These are phyloP conservation scores for Fusarium tjaetaba DNA, from an alignment of 2,329 filamentous ascomycete species.

Conservation along the genomic window DNA sequence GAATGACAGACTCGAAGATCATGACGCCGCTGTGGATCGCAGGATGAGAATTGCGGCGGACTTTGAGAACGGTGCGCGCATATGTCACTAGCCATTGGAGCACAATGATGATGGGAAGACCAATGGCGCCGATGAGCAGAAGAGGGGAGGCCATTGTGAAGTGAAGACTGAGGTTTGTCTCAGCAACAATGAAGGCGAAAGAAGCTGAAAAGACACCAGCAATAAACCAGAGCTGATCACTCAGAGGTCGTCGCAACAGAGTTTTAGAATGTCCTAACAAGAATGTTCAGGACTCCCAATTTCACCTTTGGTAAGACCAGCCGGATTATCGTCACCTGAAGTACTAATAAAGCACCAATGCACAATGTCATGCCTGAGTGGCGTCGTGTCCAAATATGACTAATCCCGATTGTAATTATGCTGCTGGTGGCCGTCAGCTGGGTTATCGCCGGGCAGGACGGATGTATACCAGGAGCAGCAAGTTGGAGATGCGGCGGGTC, in stretches of 20 bases:
- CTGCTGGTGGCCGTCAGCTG: neutral
- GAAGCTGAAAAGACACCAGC: fast-evolving
- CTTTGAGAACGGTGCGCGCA: neutral
- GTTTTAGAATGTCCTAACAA: neutral
- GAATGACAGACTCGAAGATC: neutral
- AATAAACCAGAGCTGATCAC: fast-evolving
- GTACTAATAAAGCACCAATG: neutral
- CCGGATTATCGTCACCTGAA: neutral
- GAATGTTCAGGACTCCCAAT: neutral
- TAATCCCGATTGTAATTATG: fast-evolving
- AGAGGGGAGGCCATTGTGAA: neutral
- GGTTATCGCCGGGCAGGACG: neutral
- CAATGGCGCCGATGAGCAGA: neutral
- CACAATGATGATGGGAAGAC: neutral
- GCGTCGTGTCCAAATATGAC: fast-evolving
- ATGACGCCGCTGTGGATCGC: neutral
- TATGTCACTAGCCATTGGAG: neutral
- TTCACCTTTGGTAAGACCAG: neutral
- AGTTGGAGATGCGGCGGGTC: neutral
- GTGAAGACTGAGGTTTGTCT: neutral
- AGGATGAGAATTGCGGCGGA: neutral
- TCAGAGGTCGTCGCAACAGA: neutral
- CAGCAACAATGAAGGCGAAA: neutral
- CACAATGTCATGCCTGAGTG: neutral
- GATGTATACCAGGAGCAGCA: neutral